Evolutionary conservation across 2,329 filamentous ascomycete species (phyloP), one percentile per base, ranked within the genome.

Genomic region (Ophidiomyces ophidiicola): DNA sequence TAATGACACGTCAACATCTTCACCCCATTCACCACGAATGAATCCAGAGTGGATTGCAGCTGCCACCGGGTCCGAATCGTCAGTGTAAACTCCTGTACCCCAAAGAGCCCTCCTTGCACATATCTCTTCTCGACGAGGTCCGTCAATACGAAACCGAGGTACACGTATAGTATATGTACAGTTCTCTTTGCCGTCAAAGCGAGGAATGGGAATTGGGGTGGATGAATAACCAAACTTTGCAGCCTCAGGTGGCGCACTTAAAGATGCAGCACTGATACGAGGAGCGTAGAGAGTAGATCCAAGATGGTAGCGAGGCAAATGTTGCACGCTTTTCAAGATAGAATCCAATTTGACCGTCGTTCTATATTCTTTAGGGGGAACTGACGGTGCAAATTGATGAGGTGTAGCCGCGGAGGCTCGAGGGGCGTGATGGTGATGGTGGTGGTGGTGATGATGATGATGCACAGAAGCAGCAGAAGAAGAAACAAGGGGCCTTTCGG

Each of bases 81-180:
- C 90, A 0, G 86, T 93, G 56, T 96, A 96, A 5, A 98, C 73
- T 25, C 92, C 87, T 0, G 85, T 90, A 1, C 90, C 90, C 87
- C 88, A 98, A 0, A 98, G 59, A 5, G 83, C 82, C 14, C 81
- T 74, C 23, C 84, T 74, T 5, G 76, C 66, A 7, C 86, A 92
- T 36, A 96, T 87, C 48, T 92, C 83, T 55, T 90, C 82, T 20
- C 88, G 73, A 17, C 82, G 74, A 5, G 69, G 62, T 0, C 75
- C 60, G 6, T 74, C 74, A 5, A 98, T 67, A 51, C 90, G 85
- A 33, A 82, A 74, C 19, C 82, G 76, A 2, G 87, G 81, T 5
- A 98, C 78, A 51, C 90, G 84, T 44, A 98, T 72, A 0, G 85
- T 94, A 46, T 92, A 76, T 0, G 83, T 92, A 56, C 85, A 93